phyloP scores from a whole-genome alignment of 371 early-diverging fungal species.

The Nematocida ausubeli region DNA sequence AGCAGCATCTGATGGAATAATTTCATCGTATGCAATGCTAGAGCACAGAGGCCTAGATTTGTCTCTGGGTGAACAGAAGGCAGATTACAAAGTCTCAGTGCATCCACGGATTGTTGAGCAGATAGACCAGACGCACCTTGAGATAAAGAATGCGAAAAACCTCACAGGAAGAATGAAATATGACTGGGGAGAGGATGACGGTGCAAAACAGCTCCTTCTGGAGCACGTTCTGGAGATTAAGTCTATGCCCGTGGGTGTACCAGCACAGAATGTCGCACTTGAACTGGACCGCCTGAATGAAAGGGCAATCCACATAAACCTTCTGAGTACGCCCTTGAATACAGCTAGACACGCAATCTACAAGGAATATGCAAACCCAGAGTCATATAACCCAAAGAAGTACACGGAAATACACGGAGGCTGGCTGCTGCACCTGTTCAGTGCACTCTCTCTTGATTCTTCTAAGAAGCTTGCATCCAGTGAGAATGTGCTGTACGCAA shows the following conservation, averaged over 20 bases:
- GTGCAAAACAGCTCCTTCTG: slow-evolving; percentile 33
- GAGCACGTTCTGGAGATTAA: slow-evolving; percentile 20
- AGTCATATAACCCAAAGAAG: slow-evolving; percentile 18
- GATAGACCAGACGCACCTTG: slow-evolving; percentile 12
- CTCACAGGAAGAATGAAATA: neutral
- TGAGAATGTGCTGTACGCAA: neutral
- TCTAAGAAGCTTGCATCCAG: neutral
- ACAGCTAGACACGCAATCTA: slow-evolving; percentile 42
- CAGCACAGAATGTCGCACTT: slow-evolving; percentile 21
- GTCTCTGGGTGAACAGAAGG: neutral
- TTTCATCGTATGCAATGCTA: neutral
- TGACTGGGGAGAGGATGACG: slow-evolving; percentile 52
- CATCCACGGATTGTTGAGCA: neutral
- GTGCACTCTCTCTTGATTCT: neutral
- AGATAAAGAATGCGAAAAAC: slow-evolving; percentile 13
- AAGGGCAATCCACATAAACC: slow-evolving; percentile 35
- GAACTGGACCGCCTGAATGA: slow-evolving; percentile 18
- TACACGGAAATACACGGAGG: slow-evolving; percentile 37
- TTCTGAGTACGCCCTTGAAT: slow-evolving; percentile 41
- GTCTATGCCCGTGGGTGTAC: neutral
- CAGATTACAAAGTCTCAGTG: neutral
- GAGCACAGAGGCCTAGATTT: slow-evolving; percentile 8
- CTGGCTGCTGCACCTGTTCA: slow-evolving; percentile 56
- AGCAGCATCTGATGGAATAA: neutral
- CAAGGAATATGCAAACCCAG: slow-evolving; percentile 16